Conservation (phyloP, 2,329 filamentous ascomycete species). For the Sclerotinia spermophila region DNA sequence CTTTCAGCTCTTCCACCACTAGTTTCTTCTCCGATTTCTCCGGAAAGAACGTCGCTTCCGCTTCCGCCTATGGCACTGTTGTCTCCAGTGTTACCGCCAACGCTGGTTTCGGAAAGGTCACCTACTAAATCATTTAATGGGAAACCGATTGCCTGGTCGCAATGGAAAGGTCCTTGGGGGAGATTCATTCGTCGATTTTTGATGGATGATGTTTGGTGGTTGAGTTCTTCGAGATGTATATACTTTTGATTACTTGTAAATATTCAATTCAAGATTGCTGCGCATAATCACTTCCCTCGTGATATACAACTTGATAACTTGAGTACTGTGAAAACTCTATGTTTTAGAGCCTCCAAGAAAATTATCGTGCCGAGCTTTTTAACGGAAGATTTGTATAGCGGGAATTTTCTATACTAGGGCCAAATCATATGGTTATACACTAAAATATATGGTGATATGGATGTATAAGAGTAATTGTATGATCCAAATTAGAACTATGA, state of each 20-base stretch:
- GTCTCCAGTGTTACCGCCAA: background rate
- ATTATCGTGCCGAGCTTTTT: no score
- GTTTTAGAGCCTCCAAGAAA: no score
- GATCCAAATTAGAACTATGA: no score
- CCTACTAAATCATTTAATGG: background rate
- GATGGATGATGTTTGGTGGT: background rate
- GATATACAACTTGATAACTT: no score
- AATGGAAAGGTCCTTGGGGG: background rate
- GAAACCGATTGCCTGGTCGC: no score
- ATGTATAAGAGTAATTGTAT: no score
- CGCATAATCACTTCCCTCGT: background rate
- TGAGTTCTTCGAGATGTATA: background rate
- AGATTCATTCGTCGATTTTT: background rate
- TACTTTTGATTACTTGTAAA: background rate
- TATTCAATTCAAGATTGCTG: background rate
- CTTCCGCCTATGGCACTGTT: conserved; percentile 24
- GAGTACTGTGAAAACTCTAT: background rate
- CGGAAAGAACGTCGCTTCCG: conserved; percentile 34
- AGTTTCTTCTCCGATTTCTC: conserved; percentile 36
- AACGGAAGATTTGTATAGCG: no score
- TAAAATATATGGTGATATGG: no score
- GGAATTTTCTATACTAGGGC: no score
- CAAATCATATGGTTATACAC: no score
- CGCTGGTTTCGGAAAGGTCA: conserved; percentile 4
- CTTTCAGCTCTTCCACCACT: conserved; percentile 31